Conservation (phyloP, 1,284 basidiomycete genomes). For the Apiotrichum porosum region DNA sequence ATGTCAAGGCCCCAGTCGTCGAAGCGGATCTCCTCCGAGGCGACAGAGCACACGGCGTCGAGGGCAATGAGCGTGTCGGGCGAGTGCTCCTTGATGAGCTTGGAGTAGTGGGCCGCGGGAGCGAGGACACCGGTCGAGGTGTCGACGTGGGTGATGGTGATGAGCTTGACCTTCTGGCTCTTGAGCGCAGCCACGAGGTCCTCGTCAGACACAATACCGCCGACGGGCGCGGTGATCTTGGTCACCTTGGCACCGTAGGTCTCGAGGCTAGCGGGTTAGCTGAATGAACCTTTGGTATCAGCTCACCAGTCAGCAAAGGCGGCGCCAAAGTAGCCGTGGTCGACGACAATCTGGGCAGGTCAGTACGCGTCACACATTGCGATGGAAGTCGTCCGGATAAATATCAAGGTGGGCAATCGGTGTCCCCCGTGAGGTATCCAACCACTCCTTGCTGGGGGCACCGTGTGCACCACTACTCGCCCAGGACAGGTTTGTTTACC, state of each 20-base stretch:
- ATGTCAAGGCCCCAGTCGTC: slow-evolving; percentile 93
- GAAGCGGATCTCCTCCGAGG: slow-evolving; percentile 90
- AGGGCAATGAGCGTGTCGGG: slow-evolving; percentile 84
- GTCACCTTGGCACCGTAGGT: slow-evolving; percentile 89
- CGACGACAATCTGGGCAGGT: slow-evolving; percentile 50
- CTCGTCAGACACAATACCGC: slow-evolving; percentile 61
- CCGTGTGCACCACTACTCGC: not conserved
- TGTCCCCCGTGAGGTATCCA: too few species aligned
- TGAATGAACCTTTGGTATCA: not conserved
- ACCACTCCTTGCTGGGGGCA: too few species aligned
- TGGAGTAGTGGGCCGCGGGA: slow-evolving; percentile 71
- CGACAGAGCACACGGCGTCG: slow-evolving; percentile 93
- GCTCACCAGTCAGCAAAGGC: slow-evolving; percentile 72
- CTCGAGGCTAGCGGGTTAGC: slow-evolving; percentile 58
- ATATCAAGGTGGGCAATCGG: too few species aligned
- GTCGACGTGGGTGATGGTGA: slow-evolving; percentile 86
- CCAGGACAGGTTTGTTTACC: not conserved
- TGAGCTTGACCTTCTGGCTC: slow-evolving; percentile 79
- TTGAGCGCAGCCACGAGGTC: slow-evolving; percentile 58
- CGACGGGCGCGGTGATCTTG: slow-evolving; percentile 76
- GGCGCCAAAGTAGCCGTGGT: slow-evolving; percentile 83
- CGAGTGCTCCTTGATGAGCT: slow-evolving; percentile 69
- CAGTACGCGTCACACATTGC: not conserved
- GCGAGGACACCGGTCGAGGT: slow-evolving; percentile 90
- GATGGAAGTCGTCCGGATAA: not conserved